Evolutionary conservation across 257 asterid genomes (phyloP), one percentile per base, ranked within the genome.

Genomic region (Solanum lycopersicoides): DNA sequence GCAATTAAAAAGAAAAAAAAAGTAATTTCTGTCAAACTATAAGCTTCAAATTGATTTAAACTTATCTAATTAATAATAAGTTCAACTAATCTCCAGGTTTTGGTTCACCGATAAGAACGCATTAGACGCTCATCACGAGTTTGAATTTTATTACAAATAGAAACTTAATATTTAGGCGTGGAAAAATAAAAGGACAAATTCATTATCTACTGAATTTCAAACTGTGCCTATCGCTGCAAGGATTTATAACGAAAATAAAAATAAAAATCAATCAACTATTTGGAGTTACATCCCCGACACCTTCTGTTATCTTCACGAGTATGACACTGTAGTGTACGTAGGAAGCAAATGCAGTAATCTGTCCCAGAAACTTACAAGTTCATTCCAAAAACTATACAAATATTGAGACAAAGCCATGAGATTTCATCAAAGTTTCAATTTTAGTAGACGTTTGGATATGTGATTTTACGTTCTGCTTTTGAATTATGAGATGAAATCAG

Each of bases 311-410:
- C 35, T 74, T 63, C 87, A 86, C 82, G 87, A 86, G 88, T 89
- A 76, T 44, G 56, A 87, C 82, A 47, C 77, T 88, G 88, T 86
- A 82, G 89, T 88, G 92, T 35, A 68, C 88, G 68, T 83, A 85
- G 92, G 90, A 86, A 90, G 89, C 92, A 88, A 47, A 65, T 45
- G 44, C 42, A 83, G 88, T 74, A 88, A 88, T 66, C 82, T 73
- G 47, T 86, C 66, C 71, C 88, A 88, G 65, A 82, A 82, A 68
- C 86, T 76, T 80, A 47, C 16, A 28, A 80, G 10, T 80, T 80
- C 69, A 4, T 80, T 30, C n/a, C 13, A 28, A 14, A 28, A 28
- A 47, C 28, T 74, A 37, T 25, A 77, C n/a, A 44, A 71, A 25
- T 76, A 42, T 42, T 42, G 83, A 60, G 37, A 44, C 23, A 77